Percentiles rank a stretch among this genome's conserved stretches.
phyloP scores from a whole-genome alignment of 2,329 filamentous ascomycete species.

The Herpotrichia juniperi region DNA sequence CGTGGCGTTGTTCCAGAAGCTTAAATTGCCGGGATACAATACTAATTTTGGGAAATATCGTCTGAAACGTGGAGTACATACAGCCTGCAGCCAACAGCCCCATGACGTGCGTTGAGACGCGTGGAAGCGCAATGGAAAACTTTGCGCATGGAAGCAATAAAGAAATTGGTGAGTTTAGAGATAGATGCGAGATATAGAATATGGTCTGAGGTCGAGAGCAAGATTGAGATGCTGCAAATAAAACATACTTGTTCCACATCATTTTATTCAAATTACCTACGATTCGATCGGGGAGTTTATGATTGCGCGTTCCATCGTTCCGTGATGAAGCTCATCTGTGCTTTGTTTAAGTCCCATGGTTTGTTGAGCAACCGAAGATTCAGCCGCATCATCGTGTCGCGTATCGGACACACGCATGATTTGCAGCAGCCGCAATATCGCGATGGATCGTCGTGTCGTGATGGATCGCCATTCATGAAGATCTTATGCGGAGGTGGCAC shows the following conservation, averaged over 20 bases:
- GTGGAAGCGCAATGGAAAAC: no score
- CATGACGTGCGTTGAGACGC: no score
- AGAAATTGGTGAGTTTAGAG: no score
- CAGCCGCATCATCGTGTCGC: conserved; percentile 6
- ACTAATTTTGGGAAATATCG: conserved; percentile 6
- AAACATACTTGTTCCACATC: no score
- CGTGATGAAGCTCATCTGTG: conserved; percentile 6
- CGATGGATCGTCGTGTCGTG: neutral
- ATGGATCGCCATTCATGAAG: conserved; percentile 3
- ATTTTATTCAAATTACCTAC: no score
- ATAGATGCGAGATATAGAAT: no score
- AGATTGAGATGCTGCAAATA: no score
- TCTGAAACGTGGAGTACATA: conserved; percentile 17
- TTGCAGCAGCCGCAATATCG: neutral
- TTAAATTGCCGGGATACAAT: conserved; percentile 12
- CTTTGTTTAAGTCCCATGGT: neutral
- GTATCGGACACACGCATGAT: neutral
- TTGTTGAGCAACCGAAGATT: neutral
- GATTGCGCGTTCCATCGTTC: conserved; percentile 5
- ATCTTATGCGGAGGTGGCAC: conserved; percentile 8
- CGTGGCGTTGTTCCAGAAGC: conserved; percentile 17
- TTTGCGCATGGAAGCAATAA: no score
- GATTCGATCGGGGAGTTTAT: no score
- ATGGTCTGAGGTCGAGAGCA: no score
- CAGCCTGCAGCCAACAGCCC: no score